phyloP scores from a whole-genome alignment of 345 rosid species.

The Citropsis articulata region DNA sequence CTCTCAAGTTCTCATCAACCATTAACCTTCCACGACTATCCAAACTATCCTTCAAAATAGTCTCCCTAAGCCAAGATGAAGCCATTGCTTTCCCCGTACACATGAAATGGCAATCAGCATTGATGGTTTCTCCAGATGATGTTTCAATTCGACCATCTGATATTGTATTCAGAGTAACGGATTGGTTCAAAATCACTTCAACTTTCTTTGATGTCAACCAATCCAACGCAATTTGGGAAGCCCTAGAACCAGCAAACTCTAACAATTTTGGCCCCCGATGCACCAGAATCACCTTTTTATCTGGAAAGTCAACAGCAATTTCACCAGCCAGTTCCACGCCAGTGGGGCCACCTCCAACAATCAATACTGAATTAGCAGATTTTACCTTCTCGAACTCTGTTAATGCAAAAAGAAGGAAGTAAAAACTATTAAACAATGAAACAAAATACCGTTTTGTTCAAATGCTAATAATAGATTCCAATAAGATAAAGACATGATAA shows the following conservation, averaged over 20 bases:
- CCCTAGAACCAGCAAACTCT: constrained; percentile 70
- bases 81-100: constrained; percentile 62
- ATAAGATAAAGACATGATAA: background rate
- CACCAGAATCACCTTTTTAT: constrained; percentile 67
- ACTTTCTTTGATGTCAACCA: constrained; percentile 73
- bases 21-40: constrained; percentile 61
- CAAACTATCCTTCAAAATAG: constrained; percentile 44
- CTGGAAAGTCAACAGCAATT: constrained; percentile 72
- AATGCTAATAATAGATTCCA: background rate
- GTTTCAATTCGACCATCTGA: constrained; percentile 45
- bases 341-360: constrained; percentile 87
- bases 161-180: constrained; percentile 48
- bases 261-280: constrained; percentile 72
- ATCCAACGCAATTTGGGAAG: constrained; percentile 51
- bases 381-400: constrained; percentile 69
- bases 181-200: constrained; percentile 63
- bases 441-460: background rate
- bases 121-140: constrained; percentile 59
- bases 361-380: constrained; percentile 61
- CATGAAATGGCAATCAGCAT: constrained; percentile 71
- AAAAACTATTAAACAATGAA: background rate
- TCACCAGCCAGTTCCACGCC: constrained; percentile 93
- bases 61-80: constrained; percentile 65
- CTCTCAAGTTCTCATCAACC: constrained; percentile 65
- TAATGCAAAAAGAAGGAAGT: background rate